Evolutionary conservation across 768 basidiomycete species (phyloP), one percentile per base, ranked within the genome.

Genomic region (Amanita muscaria): DNA sequence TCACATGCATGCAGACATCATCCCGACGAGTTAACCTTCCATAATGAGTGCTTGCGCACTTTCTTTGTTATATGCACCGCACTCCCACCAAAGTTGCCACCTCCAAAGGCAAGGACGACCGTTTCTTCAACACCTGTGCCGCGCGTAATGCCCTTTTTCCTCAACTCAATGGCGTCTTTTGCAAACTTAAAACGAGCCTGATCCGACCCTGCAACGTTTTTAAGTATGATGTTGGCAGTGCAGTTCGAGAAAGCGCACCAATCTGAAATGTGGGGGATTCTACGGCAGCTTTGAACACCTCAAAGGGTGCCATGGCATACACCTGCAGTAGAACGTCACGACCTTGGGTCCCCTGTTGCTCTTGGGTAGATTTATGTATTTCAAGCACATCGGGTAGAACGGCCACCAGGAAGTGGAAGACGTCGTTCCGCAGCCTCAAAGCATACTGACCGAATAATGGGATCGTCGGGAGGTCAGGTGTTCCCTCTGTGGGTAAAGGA

Each of bases 131-230:
- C 79, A 45, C 83, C 79, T 49, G 73, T 66, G 42, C 78, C 81
- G 50, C 80, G 77, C 36, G 78, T 74, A 58, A 80, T 73, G n/a
- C 80, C 79, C 57, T 77, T 79, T 64, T 88, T 93, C 53, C 90
- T 74, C 55, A 82, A 56, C 55, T 88, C 84, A 56, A 93, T 83
- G 10, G 82, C 87, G 51, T 88, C 88, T 63, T 92, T 93, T 3
- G 89, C 88, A 64, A 93, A 93, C 56, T 83, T 84, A 68, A 92
- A 96, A 36, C 90, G 79, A 49, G 79, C 77, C 59, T 92, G 89
- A 64, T 88, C 86, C 47, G 84, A 77, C 16, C 82, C 85, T 84
- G 61, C 53, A 49, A 32, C 56, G n/a, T 48, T 56, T 49, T 48
- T 51, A 42, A 47, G 39, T 27, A 49, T 27, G 37, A 42, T 8